A percentile compares a stretch with the other conserved stretches of the same genome.
These are phyloP conservation scores for Gastrodia elata DNA, from an alignment of 106 monocot species.

Conservation along the genomic window DNA sequence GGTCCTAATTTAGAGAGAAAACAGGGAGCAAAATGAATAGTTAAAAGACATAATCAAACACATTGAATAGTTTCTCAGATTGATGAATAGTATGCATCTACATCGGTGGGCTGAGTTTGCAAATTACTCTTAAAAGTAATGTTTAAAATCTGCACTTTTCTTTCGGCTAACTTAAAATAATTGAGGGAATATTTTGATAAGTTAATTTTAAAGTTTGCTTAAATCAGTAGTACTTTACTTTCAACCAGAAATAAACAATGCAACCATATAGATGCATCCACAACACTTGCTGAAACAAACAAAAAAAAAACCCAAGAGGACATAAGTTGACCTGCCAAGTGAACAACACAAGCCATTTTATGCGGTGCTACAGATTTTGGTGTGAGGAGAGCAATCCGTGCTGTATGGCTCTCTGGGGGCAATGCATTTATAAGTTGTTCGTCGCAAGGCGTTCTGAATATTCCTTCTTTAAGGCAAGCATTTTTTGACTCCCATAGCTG, in stretches of 20 bases:
- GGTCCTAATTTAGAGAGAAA: no score
- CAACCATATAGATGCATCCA: not conserved
- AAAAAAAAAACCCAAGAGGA: not conserved
- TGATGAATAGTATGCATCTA: no score
- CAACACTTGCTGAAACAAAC: not conserved
- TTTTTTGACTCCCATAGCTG: constrained; percentile 90
- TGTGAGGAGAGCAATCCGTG: constrained; percentile 79
- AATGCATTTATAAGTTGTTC: constrained; percentile 60
- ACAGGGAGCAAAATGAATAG: no score
- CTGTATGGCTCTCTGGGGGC: constrained; percentile 77
- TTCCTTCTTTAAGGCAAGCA: constrained; percentile 72
- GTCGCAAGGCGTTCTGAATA: constrained; percentile 77
- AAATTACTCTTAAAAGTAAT: no score
- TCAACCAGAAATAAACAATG: not conserved
- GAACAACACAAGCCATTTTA: constrained; percentile 94
- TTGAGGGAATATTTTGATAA: no score
- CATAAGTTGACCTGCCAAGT: constrained; percentile 73
- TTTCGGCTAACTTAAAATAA: no score
- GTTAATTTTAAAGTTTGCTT: not conserved
- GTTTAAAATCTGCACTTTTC: no score
- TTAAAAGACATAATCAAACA: no score
- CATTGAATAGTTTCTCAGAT: no score
- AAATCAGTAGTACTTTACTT: not conserved
- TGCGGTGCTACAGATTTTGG: constrained; percentile 72
- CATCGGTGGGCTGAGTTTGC: no score